Evolutionary conservation across 225 moss, liverwort and hornwort species (phyloP).

Genomic region (Polytrichum formosum): DNA sequence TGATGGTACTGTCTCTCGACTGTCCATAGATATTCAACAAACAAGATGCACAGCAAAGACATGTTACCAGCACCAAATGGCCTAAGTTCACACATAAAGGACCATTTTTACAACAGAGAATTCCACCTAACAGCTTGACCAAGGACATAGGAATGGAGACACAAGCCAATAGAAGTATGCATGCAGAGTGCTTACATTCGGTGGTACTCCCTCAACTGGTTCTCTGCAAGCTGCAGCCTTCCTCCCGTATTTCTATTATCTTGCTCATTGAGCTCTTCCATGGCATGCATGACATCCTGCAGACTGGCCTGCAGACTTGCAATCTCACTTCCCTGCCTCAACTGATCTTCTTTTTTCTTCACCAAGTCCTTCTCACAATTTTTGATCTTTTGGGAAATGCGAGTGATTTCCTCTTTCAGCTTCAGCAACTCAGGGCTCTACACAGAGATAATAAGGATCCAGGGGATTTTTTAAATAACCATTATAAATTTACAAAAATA

Average conservation of each 20-base stretch:
- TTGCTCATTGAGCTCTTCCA: constrained; percentile 80
- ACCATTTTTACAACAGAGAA: no score
- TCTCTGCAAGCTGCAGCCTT: constrained; percentile 83
- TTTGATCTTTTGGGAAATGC: constrained; percentile 84
- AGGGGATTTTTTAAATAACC: neutral
- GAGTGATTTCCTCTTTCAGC: constrained; percentile 84
- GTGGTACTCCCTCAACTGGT: constrained; percentile 81
- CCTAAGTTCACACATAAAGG: no score
- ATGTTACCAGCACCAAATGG: no score
- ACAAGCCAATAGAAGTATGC: no score
- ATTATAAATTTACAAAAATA: no score
- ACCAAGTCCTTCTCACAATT: constrained; percentile 87
- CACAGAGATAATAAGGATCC: constrained; percentile 6
- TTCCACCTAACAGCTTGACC: no score
- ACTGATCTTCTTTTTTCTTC: constrained; percentile 92
- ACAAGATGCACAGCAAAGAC: no score
- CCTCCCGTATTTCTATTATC: constrained; percentile 82
- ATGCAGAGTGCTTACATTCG: constrained; percentile 65
- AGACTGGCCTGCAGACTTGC: constrained; percentile 74
- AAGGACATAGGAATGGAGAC: no score
- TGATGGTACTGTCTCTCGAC: no score
- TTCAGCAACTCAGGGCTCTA: constrained; percentile 91
- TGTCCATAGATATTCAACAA: no score
- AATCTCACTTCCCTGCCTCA: constrained; percentile 85
- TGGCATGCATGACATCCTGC: constrained; percentile 71